Percentiles rank a stretch among this genome's conserved stretches.
Conservation (phyloP, 495 filamentous ascomycete genomes). For the Penicillium crystallinum region DNA sequence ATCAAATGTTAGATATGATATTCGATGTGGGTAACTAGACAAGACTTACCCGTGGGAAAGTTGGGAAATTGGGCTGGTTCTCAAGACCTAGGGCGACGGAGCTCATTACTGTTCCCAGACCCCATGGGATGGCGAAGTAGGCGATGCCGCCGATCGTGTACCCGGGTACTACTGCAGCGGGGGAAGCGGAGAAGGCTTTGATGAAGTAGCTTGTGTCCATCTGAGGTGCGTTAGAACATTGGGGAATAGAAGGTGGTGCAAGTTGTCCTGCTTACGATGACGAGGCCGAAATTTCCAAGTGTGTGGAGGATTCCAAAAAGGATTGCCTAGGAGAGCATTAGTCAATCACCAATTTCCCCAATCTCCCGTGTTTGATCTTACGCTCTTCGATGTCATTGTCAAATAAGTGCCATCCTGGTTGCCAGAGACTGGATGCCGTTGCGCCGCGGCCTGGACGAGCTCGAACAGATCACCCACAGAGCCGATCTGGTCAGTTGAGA, state of each 20-base stretch:
- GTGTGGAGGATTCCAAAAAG: constrained; percentile 44
- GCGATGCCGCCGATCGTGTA: constrained; percentile 43
- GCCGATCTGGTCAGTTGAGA: constrained; percentile 35
- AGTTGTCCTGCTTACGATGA: constrained; percentile 29
- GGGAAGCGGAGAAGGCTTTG: constrained; percentile 41
- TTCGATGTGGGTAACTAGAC: neutral
- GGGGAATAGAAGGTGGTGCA: too few species aligned
- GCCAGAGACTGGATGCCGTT: constrained; percentile 37
- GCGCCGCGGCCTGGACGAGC: constrained; percentile 38
- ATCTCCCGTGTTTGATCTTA: constrained; percentile 1
- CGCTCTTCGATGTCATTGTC: constrained; percentile 46
- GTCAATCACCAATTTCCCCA: neutral
- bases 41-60: constrained; percentile 33
- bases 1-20: neutral
- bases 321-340: constrained; percentile 23
- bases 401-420: constrained; percentile 46
- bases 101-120: constrained; percentile 38
- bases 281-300: constrained; percentile 36
- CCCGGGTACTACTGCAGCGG: constrained; percentile 35
- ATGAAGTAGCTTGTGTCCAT: constrained; percentile 47
- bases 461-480: constrained; percentile 42
- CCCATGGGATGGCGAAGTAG: constrained; percentile 43
- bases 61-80: constrained; percentile 38
- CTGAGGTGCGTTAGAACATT: constrained; percentile 13
- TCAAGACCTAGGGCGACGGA: constrained; percentile 37